phyloP scores from a whole-genome alignment of 441 rosid genomes.

The Brassica balearica region DNA sequence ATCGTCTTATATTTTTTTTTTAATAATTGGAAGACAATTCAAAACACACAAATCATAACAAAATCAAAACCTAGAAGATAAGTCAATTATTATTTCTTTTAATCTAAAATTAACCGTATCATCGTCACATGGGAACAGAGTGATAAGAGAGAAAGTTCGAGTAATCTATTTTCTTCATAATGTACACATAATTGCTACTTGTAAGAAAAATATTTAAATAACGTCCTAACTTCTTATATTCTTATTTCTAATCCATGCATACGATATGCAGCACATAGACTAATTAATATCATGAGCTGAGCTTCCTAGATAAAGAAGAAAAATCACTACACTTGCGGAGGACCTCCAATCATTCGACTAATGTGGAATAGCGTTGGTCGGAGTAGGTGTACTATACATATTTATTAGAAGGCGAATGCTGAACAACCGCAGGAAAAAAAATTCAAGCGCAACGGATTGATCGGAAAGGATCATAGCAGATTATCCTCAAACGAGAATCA shows the following conservation, averaged over 20 bases:
- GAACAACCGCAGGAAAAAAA: constrained; percentile 17
- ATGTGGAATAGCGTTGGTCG: not conserved
- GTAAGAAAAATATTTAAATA: not conserved
- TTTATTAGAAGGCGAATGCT: constrained; percentile 23
- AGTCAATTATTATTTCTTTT: not conserved
- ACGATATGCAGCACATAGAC: no score
- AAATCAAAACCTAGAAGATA: not conserved
- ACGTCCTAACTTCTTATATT: not conserved
- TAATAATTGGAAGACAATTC: not conserved
- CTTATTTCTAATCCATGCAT: constrained; percentile 37
- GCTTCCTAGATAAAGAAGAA: no score
- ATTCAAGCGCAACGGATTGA: constrained; percentile 28
- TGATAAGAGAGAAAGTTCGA: constrained; percentile 4
- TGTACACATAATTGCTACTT: not conserved
- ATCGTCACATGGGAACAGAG: not conserved
- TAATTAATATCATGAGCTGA: no score
- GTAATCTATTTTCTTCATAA: not conserved
- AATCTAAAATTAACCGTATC: not conserved
- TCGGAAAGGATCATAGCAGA: not conserved
- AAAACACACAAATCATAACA: not conserved
- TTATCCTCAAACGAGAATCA: not conserved
- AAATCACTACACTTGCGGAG: no score
- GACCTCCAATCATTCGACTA: no score
- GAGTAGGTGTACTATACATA: constrained; percentile 16
- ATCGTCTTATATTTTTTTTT: not conserved